Conservation (phyloP, 2,329 filamentous ascomycete species). For the Penicillium aurantiogriseum region DNA sequence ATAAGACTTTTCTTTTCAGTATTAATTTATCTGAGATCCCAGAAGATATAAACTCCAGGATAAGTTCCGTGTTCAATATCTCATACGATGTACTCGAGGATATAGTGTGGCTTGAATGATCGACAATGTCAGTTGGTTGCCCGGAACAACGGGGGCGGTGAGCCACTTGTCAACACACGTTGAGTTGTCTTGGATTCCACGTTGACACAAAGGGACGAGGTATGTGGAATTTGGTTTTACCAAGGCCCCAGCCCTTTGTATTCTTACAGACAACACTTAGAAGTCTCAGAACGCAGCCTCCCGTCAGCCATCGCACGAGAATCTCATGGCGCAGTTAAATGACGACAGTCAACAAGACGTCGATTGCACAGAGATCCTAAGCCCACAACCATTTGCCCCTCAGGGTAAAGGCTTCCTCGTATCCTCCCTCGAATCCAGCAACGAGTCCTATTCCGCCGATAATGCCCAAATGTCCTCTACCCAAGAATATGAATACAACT, state of each 20-base stretch:
- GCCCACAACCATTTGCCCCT: conserved; percentile 21
- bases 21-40: too few species aligned
- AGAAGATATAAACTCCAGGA: not conserved
- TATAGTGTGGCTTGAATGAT: conserved; percentile 3
- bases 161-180: conserved; percentile 15
- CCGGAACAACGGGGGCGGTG: conserved; percentile 23
- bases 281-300: not conserved
- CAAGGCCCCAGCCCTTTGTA: conserved; percentile 2
- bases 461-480: conserved; percentile 17
- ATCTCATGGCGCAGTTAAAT: conserved; percentile 19
- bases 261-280: not conserved
- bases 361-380: conserved; percentile 21
- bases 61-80: not conserved
- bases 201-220: conserved; percentile 2
- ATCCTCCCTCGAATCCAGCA: conserved; percentile 19
- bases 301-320: not conserved
- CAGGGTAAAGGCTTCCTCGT: conserved; percentile 20
- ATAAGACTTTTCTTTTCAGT: not conserved
- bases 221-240: not conserved
- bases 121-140: conserved; percentile 14
- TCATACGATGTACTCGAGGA: not conserved
- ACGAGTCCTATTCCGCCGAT: conserved; percentile 7
- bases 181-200: conserved; percentile 2
- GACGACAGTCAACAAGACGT: conserved; percentile 11
- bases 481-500: conserved; percentile 35